These are phyloP conservation scores for Cantharellus cinnabarinus DNA, from an alignment of 768 basidiomycete genomes.

Conservation along the genomic window DNA sequence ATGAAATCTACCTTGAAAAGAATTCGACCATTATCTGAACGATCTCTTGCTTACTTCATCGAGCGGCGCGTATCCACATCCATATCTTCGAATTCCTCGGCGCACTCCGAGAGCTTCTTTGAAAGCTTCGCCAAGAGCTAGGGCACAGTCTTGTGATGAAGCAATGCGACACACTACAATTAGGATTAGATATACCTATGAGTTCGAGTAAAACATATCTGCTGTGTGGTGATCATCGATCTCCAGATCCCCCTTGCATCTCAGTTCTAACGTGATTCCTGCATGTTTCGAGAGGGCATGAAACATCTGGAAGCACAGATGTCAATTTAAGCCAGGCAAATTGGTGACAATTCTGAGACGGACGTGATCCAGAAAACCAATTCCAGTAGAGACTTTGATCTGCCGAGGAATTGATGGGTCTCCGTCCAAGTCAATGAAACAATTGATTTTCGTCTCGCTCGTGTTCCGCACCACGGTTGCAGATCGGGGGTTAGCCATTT, in stretches of 20 bases:
- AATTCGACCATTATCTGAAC: not conserved
- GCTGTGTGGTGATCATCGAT: constrained; percentile 99
- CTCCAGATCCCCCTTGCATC: constrained; percentile 87
- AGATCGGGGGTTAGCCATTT: not conserved
- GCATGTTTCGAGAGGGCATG: constrained; percentile 93
- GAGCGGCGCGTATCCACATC: constrained; percentile 88
- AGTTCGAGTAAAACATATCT: constrained; percentile 44
- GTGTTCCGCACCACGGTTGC: constrained; percentile 68
- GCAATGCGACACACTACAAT: not conserved
- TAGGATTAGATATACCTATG: constrained; percentile 9
- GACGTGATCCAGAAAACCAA: constrained; percentile 98
- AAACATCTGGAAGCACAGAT: constrained; percentile 53
- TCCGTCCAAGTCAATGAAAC: constrained; percentile 65
- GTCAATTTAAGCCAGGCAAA: not conserved
- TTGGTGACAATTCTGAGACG: constrained; percentile 12
- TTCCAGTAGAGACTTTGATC: constrained; percentile 80
- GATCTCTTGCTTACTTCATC: constrained; percentile 51
- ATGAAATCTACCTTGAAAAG: not conserved
- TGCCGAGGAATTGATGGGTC: constrained; percentile 43
- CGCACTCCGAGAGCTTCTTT: constrained; percentile 90
- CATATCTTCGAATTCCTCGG: constrained; percentile 83
- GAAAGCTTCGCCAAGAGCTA: constrained; percentile 76
- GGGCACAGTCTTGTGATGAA: constrained; percentile 60
- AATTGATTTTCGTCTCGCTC: constrained; percentile 78
- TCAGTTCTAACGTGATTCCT: constrained; percentile 77